Percentiles rank a stretch among this genome's conserved stretches.
These are phyloP conservation scores for Tuber aestivum DNA, from an alignment of 495 filamentous ascomycete genomes.

Conservation along the genomic window DNA sequence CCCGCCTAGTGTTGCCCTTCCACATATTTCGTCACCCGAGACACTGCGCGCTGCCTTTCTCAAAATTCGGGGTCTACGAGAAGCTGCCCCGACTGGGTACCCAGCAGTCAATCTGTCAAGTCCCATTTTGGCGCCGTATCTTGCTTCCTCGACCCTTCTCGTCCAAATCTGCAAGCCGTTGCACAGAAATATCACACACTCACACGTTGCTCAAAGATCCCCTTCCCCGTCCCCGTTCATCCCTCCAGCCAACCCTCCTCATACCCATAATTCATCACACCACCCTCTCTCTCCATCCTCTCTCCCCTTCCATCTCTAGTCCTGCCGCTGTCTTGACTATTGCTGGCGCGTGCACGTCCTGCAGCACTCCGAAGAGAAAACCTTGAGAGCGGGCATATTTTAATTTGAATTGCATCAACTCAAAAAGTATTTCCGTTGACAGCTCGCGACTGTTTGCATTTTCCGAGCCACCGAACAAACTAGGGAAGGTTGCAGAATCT, in stretches of 20 bases:
- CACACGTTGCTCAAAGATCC: slow-evolving; percentile 39
- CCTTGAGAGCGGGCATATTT: slow-evolving; percentile 32
- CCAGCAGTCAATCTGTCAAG: slow-evolving; percentile 40
- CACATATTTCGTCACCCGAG: slow-evolving; percentile 42
- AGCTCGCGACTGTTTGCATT: slow-evolving; percentile 36
- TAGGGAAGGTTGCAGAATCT: slow-evolving; percentile 38
- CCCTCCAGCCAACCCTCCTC: slow-evolving; percentile 36
- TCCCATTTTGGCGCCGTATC: slow-evolving; percentile 39
- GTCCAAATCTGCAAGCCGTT: slow-evolving; percentile 40
- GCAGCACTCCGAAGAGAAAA: slow-evolving; percentile 41
- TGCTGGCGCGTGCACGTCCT: slow-evolving; percentile 42
- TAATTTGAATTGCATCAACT: slow-evolving; percentile 39
- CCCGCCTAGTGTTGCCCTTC: slow-evolving; percentile 39
- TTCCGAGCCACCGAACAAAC: slow-evolving; percentile 34
- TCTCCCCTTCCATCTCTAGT: slow-evolving; percentile 39
- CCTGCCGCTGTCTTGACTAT: slow-evolving; percentile 32
- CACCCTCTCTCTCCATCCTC: slow-evolving; percentile 31
- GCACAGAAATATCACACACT: slow-evolving; percentile 39
- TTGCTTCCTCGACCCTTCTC: slow-evolving; percentile 38
- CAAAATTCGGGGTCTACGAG: slow-evolving; percentile 40
- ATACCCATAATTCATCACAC: slow-evolving; percentile 9
- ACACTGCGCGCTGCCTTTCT: slow-evolving; percentile 39
- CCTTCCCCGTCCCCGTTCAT: slow-evolving; percentile 38
- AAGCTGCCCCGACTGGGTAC: slow-evolving; percentile 35
- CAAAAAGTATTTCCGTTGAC: slow-evolving; percentile 39